Percentiles rank a stretch among this genome's conserved stretches.
Conservation (phyloP, 139 green algal genomes). For the Diplosphaera chodatii region DNA sequence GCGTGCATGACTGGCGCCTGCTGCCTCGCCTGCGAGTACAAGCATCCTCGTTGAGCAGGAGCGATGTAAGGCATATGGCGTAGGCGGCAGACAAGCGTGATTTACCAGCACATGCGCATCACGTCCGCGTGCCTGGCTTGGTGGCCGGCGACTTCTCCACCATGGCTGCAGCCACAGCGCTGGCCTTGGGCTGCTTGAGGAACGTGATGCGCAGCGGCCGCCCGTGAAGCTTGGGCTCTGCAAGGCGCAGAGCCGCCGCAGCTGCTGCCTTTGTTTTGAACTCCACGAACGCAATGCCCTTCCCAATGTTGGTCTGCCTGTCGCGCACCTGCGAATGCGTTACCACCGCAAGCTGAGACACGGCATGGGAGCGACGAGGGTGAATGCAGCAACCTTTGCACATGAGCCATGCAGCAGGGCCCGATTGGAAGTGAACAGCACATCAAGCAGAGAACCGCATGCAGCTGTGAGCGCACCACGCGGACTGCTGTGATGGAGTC, state of each 20-base stretch:
- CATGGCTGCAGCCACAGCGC: too few species aligned
- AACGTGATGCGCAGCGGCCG: neutral
- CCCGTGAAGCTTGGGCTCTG: neutral
- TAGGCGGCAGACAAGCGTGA: too few species aligned
- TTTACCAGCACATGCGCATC: too few species aligned
- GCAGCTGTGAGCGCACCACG: neutral
- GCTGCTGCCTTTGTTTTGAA: slow-evolving; percentile 43
- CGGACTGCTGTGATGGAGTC: neutral
- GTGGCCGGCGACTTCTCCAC: too few species aligned
- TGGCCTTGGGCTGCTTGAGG: neutral
- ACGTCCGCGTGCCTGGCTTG: too few species aligned
- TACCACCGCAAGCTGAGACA: slow-evolving; percentile 80
- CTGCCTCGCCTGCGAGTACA: neutral
- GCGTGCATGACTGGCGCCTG: neutral
- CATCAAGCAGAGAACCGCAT: too few species aligned
- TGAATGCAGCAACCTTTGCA: too few species aligned
- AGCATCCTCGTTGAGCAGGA: too few species aligned
- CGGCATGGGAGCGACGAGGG: too few species aligned
- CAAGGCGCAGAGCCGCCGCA: slow-evolving; percentile 32
- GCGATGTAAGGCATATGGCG: too few species aligned
- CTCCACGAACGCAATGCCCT: slow-evolving; percentile 75
- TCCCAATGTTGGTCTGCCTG: slow-evolving; percentile 51
- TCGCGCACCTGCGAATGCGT: slow-evolving; percentile 62
- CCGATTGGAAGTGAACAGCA: too few species aligned
- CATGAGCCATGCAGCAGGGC: too few species aligned